Conservation (phyloP, 495 filamentous ascomycete genomes). For the Daldinia decipiens region DNA sequence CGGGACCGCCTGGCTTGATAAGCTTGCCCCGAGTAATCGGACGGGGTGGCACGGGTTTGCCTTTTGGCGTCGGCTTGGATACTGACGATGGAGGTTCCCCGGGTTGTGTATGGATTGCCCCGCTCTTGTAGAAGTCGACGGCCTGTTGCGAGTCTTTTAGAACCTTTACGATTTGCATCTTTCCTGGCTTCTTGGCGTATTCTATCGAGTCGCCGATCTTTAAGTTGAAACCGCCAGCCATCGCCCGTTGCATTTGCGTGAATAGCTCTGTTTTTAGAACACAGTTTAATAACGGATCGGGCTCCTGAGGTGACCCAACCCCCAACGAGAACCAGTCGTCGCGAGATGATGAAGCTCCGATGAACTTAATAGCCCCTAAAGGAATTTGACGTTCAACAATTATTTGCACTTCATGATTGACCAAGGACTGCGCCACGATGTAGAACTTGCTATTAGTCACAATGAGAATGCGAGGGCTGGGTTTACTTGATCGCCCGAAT, state of each 20-base stretch:
- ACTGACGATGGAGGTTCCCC: slow-evolving; percentile 87
- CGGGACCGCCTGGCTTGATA: slow-evolving; percentile 87
- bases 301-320: slow-evolving; percentile 85
- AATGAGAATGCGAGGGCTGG: slow-evolving; percentile 83
- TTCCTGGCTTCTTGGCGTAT: slow-evolving; percentile 98
- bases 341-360: slow-evolving; percentile 78
- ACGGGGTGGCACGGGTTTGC: slow-evolving; percentile 82
- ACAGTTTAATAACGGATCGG: slow-evolving; percentile 91
- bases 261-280: slow-evolving; percentile 98
- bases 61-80: slow-evolving; percentile 85
- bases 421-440: slow-evolving; percentile 83
- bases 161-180: slow-evolving; percentile 85
- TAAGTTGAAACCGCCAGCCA: slow-evolving; percentile 81
- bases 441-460: slow-evolving; percentile 88
- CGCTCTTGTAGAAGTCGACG: slow-evolving; percentile 94
- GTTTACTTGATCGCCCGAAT: slow-evolving; percentile 94
- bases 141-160: slow-evolving; percentile 81
- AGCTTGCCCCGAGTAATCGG: slow-evolving; percentile 92
- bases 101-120: slow-evolving; percentile 83
- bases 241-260: slow-evolving; percentile 80
- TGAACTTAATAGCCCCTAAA: slow-evolving; percentile 84
- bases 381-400: slow-evolving; percentile 82
- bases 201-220: slow-evolving; percentile 87
- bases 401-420: slow-evolving; percentile 83
- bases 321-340: slow-evolving; percentile 98